These are phyloP conservation scores for Verticillium nonalfalfae DNA, from an alignment of 2,329 filamentous ascomycete genomes.

Conservation along the genomic window DNA sequence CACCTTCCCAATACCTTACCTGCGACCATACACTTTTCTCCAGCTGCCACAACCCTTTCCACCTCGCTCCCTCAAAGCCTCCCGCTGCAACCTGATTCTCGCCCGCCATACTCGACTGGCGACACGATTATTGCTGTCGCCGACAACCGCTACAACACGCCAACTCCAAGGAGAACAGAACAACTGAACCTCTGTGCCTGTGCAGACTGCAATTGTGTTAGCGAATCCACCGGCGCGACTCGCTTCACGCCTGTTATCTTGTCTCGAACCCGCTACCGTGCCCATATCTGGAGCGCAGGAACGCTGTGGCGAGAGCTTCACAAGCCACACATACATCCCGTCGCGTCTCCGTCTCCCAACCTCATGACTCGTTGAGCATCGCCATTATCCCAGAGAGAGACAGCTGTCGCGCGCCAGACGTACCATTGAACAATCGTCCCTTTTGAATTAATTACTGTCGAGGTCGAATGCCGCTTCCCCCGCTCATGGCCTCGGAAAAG, in stretches of 20 bases:
- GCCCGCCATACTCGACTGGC: neutral
- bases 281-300: neutral
- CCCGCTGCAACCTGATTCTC: neutral
- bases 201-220: neutral
- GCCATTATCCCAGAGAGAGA: neutral
- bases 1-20: neutral
- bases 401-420: neutral
- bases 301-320: slow-evolving; percentile 5
- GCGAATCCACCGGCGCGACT: neutral
- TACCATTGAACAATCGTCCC: neutral
- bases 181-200: neutral
- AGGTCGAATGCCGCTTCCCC: neutral
- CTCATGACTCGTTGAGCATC: neutral
- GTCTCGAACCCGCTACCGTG: neutral
- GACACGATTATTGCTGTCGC: neutral
- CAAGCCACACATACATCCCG: slow-evolving; percentile 2
- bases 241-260: neutral
- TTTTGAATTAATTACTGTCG: neutral
- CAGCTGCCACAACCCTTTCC: slow-evolving; percentile 1
- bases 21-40: neutral
- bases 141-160: neutral
- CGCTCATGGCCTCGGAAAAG: slow-evolving; percentile 47
- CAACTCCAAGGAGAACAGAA: neutral
- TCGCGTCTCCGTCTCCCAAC: neutral
- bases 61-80: neutral